Percentiles rank a stretch among this genome's conserved stretches.
These are phyloP conservation scores for Solanum raphanifolium DNA, from an alignment of 257 asterid species.

Conservation along the genomic window DNA sequence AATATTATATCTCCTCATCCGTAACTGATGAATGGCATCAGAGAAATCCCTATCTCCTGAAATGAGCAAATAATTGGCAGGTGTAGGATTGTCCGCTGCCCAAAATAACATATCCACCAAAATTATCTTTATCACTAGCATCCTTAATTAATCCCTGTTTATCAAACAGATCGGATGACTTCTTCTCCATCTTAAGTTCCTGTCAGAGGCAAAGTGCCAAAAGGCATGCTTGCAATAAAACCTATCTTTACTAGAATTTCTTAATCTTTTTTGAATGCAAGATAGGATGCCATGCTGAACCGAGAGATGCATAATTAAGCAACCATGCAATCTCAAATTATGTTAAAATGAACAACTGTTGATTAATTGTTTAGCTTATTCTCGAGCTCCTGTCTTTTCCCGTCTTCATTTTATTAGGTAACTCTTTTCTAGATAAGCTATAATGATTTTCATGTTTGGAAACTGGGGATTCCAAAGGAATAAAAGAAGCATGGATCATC, in stretches of 20 bases:
- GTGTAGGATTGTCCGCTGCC: slow-evolving; percentile 61
- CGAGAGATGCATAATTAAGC: neutral
- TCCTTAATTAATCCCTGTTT: slow-evolving; percentile 32
- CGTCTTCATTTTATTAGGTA: neutral
- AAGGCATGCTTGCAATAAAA: neutral
- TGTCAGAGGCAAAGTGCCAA: too few species aligned
- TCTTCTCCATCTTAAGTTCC: too few species aligned
- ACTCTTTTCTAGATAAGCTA: neutral
- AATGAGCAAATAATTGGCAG: slow-evolving; percentile 45
- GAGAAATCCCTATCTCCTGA: slow-evolving; percentile 49
- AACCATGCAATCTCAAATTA: neutral
- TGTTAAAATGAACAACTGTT: neutral
- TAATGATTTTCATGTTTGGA: neutral
- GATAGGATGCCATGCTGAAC: neutral
- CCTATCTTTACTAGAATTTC: too few species aligned
- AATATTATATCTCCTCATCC: slow-evolving; percentile 39
- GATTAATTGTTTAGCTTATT: neutral
- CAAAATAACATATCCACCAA: slow-evolving; percentile 49
- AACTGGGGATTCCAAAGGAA: neutral
- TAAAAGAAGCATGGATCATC: neutral
- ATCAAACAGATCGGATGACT: neutral
- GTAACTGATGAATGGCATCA: slow-evolving; percentile 34
- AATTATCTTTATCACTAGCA: slow-evolving; percentile 45
- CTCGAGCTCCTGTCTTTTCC: neutral
- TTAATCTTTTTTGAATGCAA: too few species aligned